Evolutionary conservation across 2,329 filamentous ascomycete genomes (phyloP), one percentile per base, ranked within the genome.

Genomic region (Shiraia sp.): DNA sequence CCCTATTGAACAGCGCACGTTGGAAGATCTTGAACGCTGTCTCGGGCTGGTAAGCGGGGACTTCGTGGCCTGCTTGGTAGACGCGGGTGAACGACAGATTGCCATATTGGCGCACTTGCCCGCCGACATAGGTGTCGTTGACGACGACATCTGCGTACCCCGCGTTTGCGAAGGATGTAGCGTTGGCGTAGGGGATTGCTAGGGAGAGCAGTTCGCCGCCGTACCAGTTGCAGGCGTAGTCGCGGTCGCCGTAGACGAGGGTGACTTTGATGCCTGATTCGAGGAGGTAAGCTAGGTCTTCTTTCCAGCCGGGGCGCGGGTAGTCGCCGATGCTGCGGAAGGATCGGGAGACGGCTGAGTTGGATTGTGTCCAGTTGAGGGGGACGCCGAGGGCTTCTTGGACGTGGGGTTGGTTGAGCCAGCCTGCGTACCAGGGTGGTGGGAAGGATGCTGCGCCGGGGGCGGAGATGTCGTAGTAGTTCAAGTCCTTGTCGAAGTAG

Each of bases 111-210:
- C 88, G 80, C 0, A 89, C 87, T 41, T 81, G 79, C 14, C 88
- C 89, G 36, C 81, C 87, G 59, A 83, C 80, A 67, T 86, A 86
- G 6, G 78, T 75, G 17, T 76, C 77, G 60, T 89, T 87, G 28
- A 88, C 82, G 10, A 83, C 72, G 48, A 93, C 82, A 10, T 85
- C 81, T 0, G 82, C 80, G 62, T 93, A 93, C 1, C 87, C 88
- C 0, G 88, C 83, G 0, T 72, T 65, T 2, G 76, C 71, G 62
- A 92, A 93, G 19, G 71, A 68, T 1, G 70, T 66, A 0, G 74
- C 68, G 49, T 86, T 82, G 13, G 43, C 49, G 41, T 75, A 69
- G 9, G 75, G 72, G 0, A 90, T 72, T 5, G 77, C 76, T 3
- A 69, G 74, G 2, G 85, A 87, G 29, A 88, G 76, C 2, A 85